These are phyloP conservation scores for Actinomucor elegans DNA, from an alignment of 371 early-diverging fungal genomes.

Conservation along the genomic window DNA sequence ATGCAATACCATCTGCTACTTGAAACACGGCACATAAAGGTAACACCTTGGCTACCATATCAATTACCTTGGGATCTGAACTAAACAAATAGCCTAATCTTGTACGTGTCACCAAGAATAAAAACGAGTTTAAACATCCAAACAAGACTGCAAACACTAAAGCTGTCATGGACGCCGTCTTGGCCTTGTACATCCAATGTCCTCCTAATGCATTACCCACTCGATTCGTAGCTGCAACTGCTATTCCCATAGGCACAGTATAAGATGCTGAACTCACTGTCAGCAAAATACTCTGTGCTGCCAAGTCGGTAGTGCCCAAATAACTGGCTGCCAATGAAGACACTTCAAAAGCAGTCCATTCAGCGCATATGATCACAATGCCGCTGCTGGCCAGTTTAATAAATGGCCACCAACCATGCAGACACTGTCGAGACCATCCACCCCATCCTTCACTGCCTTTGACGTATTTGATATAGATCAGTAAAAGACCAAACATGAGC, in stretches of 20 bases:
- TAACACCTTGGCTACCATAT: constrained; percentile 66
- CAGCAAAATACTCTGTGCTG: constrained; percentile 84
- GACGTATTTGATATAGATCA: constrained; percentile 66
- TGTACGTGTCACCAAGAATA: constrained; percentile 43
- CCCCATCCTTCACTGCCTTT: constrained; percentile 79
- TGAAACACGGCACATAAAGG: constrained; percentile 85
- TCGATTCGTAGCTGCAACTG: constrained; percentile 75
- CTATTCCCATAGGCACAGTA: constrained; percentile 70
- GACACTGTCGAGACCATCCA: constrained; percentile 76
- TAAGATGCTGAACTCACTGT: constrained; percentile 72
- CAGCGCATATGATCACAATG: constrained; percentile 71
- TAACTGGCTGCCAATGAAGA: constrained; percentile 62
- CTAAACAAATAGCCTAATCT: constrained; percentile 69
- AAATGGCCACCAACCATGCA: constrained; percentile 66
- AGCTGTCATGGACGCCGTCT: constrained; percentile 42
- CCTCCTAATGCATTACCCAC: constrained; percentile 81
- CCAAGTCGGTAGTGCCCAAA: constrained; percentile 75
- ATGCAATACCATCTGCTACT: constrained; percentile 68
- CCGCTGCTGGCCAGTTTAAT: constrained; percentile 73
- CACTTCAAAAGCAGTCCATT: constrained; percentile 68
- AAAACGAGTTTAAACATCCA: constrained; percentile 32
- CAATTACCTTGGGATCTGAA: constrained; percentile 67
- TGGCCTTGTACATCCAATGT: constrained; percentile 42
- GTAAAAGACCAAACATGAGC: constrained; percentile 60
- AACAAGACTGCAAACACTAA: constrained; percentile 48